Evolutionary conservation across 2,329 filamentous ascomycete species (phyloP).

Genomic region (Cadophora sp.): DNA sequence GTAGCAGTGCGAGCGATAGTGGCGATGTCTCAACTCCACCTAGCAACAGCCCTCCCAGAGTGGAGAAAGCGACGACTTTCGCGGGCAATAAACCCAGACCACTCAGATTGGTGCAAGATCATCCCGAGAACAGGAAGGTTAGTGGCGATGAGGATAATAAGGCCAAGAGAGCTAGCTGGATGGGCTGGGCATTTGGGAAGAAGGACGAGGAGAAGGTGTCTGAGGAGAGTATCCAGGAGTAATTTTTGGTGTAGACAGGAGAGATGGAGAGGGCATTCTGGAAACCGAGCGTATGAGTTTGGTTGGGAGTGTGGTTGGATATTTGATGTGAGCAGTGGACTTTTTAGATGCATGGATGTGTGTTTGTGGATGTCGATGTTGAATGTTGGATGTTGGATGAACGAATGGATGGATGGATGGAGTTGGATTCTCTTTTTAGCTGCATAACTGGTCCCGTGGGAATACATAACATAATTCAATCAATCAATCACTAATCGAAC

Average conservation of each 20-base stretch:
- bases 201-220: constrained; percentile 37
- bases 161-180: constrained; percentile 70
- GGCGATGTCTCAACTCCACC: constrained; percentile 63
- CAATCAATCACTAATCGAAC: background rate
- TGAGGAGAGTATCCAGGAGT: constrained; percentile 38
- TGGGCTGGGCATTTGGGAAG: constrained; percentile 60
- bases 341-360: background rate
- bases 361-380: background rate
- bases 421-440: constrained; percentile 14
- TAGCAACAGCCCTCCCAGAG: constrained; percentile 60
- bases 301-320: background rate
- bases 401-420: constrained; percentile 12
- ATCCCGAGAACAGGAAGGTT: constrained; percentile 51
- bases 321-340: background rate
- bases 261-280: background rate
- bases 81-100: constrained; percentile 81
- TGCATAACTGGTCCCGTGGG: background rate
- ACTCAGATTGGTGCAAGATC: constrained; percentile 85
- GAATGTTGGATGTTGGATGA: background rate
- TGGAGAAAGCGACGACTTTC: constrained; percentile 60
- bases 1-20: constrained; percentile 64
- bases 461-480: constrained; percentile 8
- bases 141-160: constrained; percentile 50
- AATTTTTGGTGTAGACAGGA: background rate
- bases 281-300: background rate